phyloP scores from a whole-genome alignment of 768 basidiomycete genomes.

The Rhizopogon roseolus region DNA sequence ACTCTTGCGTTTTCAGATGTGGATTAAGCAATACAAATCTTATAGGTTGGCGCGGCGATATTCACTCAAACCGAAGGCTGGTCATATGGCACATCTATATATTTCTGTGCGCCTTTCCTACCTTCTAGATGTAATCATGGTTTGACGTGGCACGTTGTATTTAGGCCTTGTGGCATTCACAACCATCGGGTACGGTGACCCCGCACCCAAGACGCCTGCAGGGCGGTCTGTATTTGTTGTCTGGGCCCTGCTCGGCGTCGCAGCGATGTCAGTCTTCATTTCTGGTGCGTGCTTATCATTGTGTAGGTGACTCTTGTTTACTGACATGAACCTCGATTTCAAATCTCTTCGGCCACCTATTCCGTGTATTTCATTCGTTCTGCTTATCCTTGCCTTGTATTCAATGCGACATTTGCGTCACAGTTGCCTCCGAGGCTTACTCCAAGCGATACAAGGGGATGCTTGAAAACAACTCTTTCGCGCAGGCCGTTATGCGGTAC shows the following conservation, averaged over 20 bases:
- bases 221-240: slow-evolving; percentile 74
- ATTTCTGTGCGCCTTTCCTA: slow-evolving; percentile 55
- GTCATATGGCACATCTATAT: slow-evolving; percentile 57
- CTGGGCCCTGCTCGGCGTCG: slow-evolving; percentile 77
- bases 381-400: background rate
- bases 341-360: background rate
- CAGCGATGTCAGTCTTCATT: slow-evolving; percentile 69
- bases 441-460: slow-evolving; percentile 59
- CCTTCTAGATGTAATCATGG: too few relatives aligned
- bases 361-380: background rate
- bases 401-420: background rate
- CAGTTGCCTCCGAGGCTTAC: slow-evolving; percentile 65
- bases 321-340: background rate
- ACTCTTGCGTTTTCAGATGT: background rate
- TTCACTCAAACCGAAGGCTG: slow-evolving; percentile 69
- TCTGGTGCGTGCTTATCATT: slow-evolving; percentile 41
- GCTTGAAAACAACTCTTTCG: slow-evolving; percentile 42
- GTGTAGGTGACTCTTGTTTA: background rate
- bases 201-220: slow-evolving; percentile 54
- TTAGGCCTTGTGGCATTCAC: slow-evolving; percentile 70
- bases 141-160: background rate
- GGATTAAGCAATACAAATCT: background rate
- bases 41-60: slow-evolving; percentile 60
- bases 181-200: slow-evolving; percentile 72
- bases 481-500: slow-evolving; percentile 42